Evolutionary conservation across 805 yeast genomes (phyloP).

Genomic region (Schwanniomyces sp.): DNA sequence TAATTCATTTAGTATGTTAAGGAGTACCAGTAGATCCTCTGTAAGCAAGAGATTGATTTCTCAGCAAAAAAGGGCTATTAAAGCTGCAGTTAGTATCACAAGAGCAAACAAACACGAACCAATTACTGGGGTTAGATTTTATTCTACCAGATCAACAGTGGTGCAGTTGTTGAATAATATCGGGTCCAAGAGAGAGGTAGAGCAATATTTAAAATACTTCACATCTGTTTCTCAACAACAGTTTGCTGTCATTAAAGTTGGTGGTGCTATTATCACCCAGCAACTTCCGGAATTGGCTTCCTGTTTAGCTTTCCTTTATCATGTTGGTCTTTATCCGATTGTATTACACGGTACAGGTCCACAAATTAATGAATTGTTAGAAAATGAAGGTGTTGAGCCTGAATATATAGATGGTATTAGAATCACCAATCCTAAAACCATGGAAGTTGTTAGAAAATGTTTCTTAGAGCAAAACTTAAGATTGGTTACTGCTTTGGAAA

Average conservation of each 20-base stretch:
- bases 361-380: conserved; percentile 91
- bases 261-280: conserved; percentile 98
- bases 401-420: conserved; percentile 95
- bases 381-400: conserved; percentile 93
- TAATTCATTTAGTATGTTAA: conserved; percentile 1
- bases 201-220: conserved; percentile 94
- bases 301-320: conserved; percentile 92
- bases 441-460: conserved; percentile 94
- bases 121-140: conserved; percentile 4
- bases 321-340: conserved; percentile 95
- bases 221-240: conserved; percentile 96
- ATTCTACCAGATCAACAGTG: conserved; percentile 89
- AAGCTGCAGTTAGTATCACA: neutral
- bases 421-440: conserved; percentile 90
- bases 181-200: conserved; percentile 97
- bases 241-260: conserved; percentile 97
- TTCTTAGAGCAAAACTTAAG: conserved; percentile 94
- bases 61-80: neutral
- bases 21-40: conserved; percentile 2
- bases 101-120: neutral
- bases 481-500: conserved; percentile 92
- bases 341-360: conserved; percentile 99
- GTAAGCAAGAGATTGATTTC: conserved; percentile 1
- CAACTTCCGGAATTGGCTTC: conserved; percentile 92
- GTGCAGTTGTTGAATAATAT: conserved; percentile 93